These are phyloP conservation scores for Didymella pomorum DNA, from an alignment of 2,329 filamentous ascomycete species.

Conservation along the genomic window DNA sequence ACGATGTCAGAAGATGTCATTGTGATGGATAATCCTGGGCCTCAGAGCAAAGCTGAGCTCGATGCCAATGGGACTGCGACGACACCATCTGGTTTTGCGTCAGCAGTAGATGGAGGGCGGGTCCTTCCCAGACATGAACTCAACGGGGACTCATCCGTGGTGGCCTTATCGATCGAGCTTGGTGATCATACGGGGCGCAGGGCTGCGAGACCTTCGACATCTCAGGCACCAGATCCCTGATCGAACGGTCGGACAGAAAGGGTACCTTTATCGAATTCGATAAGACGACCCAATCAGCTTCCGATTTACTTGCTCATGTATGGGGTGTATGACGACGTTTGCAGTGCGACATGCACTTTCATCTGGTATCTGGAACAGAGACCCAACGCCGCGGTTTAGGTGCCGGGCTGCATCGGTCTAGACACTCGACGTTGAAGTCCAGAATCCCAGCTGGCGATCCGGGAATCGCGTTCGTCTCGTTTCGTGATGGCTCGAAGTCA, in stretches of 20 bases:
- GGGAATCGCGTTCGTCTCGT: slow-evolving; percentile 13
- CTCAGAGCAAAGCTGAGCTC: not conserved
- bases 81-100: not conserved
- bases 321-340: not conserved
- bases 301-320: not conserved
- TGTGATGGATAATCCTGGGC: not conserved
- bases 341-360: not conserved
- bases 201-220: not conserved
- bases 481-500: not conserved
- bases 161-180: not conserved
- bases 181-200: not conserved
- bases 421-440: not conserved
- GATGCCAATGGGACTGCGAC: not conserved
- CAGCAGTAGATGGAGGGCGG: not conserved
- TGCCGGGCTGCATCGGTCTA: slow-evolving; percentile 3
- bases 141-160: not conserved
- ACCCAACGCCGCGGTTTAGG: not conserved
- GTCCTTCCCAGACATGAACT: not conserved
- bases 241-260: not conserved
- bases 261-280: not conserved
- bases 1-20: not conserved
- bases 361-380: slow-evolving; percentile 1
- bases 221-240: not conserved
- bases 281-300: not conserved
- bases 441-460: slow-evolving; percentile 8